Conservation (phyloP, 345 rosid species). For the Brassica carinata region DNA sequence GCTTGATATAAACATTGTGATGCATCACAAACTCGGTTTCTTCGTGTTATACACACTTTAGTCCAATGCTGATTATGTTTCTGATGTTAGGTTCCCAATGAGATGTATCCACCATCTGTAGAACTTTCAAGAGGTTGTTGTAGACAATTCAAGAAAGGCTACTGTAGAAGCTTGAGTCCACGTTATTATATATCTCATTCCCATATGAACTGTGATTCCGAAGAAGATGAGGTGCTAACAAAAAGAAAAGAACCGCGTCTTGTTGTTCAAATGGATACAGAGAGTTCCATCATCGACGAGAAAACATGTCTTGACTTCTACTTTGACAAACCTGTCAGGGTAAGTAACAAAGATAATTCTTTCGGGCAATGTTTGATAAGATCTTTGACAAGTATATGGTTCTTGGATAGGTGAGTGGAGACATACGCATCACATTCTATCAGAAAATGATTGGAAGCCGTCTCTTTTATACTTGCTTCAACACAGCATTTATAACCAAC, state of each 20-base stretch:
- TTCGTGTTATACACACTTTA: neutral
- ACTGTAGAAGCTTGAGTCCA: constrained; percentile 56
- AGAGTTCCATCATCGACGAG: constrained; percentile 71
- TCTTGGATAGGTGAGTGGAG: constrained; percentile 66
- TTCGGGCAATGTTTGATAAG: neutral
- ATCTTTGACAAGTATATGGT: neutral
- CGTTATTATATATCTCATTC: constrained; percentile 68
- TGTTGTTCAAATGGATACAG: constrained; percentile 96
- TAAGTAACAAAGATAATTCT: constrained; percentile 40
- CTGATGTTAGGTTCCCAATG: constrained; percentile 34
- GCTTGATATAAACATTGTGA: neutral
- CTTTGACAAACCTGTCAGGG: constrained; percentile 69
- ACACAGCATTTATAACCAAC: constrained; percentile 76
- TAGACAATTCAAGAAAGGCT: constrained; percentile 66
- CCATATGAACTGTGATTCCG: constrained; percentile 47
- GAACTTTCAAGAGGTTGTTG: constrained; percentile 76
- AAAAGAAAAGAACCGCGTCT: constrained; percentile 52
- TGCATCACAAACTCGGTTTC: neutral
- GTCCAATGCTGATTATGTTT: neutral
- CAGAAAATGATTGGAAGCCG: constrained; percentile 84
- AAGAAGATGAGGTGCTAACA: constrained; percentile 34
- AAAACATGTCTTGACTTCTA: constrained; percentile 79
- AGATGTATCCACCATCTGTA: constrained; percentile 67
- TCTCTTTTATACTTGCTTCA: constrained; percentile 86
- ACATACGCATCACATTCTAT: constrained; percentile 78